These are phyloP conservation scores for Trebouxia sp. DNA, from an alignment of 139 green algal genomes.

Conservation along the genomic window DNA sequence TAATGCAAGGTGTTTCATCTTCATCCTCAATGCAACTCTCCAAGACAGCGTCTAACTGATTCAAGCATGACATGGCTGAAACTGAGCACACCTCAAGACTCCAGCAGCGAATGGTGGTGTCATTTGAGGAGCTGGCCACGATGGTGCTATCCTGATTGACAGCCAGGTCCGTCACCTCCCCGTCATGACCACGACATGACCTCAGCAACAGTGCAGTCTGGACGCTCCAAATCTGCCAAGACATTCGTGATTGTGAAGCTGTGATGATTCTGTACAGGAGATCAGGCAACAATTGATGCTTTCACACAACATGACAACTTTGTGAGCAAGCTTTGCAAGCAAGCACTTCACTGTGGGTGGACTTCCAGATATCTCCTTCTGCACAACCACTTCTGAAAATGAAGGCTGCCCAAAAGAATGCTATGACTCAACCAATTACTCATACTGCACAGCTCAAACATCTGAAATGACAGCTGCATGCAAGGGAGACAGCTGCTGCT, in stretches of 20 bases:
- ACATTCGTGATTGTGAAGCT: neutral
- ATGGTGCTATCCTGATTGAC: slow-evolving; percentile 56
- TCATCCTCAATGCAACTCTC: neutral
- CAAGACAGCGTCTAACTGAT: no score
- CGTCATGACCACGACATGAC: slow-evolving; percentile 61
- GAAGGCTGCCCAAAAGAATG: no score
- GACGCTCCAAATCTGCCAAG: slow-evolving; percentile 68
- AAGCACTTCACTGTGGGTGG: no score
- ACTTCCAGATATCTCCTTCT: no score
- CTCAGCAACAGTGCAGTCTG: slow-evolving; percentile 61
- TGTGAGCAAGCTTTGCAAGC: no score
- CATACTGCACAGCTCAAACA: neutral
- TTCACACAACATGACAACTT: neutral
- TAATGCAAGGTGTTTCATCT: no score
- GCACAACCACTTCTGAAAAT: no score
- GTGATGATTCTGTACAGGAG: neutral
- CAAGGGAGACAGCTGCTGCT: neutral
- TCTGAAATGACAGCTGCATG: neutral
- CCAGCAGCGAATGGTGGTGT: slow-evolving; percentile 69
- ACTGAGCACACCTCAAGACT: slow-evolving; percentile 52
- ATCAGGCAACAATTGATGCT: neutral
- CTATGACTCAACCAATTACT: no score
- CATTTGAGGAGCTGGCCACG: slow-evolving; percentile 62
- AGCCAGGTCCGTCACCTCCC: slow-evolving; percentile 73
- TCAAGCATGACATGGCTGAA: neutral